Conservation (phyloP, 768 basidiomycete species). For the Suillus occidentalis region DNA sequence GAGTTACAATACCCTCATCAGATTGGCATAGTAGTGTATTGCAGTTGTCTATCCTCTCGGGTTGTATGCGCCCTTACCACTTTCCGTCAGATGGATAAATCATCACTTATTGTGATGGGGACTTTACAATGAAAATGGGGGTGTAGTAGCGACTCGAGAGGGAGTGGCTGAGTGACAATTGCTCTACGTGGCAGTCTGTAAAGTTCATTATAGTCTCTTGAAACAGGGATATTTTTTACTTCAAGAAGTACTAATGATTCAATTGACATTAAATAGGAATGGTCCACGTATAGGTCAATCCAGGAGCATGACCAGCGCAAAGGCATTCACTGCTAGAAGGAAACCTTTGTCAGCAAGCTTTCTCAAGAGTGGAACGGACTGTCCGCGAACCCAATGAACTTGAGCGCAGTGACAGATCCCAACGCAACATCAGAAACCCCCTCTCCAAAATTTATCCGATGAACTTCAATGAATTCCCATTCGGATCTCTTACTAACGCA, state of each 20-base stretch:
- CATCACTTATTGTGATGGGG: too few species aligned
- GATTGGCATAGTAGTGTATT: too few species aligned
- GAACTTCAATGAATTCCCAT: slow-evolving; percentile 76
- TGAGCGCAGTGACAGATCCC: slow-evolving; percentile 72
- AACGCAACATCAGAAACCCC: slow-evolving; percentile 38
- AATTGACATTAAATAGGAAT: slow-evolving; percentile 1
- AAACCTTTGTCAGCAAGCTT: slow-evolving; percentile 52
- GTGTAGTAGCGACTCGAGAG: too few species aligned
- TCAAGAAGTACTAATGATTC: not conserved
- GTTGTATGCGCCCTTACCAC: too few species aligned
- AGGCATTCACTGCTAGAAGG: slow-evolving; percentile 48
- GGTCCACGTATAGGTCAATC: slow-evolving; percentile 7
- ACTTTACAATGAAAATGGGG: too few species aligned
- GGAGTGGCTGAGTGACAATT: too few species aligned
- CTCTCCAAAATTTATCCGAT: slow-evolving; percentile 60
- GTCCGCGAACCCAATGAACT: slow-evolving; percentile 69
- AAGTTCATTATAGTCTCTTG: too few species aligned
- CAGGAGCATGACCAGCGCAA: slow-evolving; percentile 5
- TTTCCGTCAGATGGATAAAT: too few species aligned
- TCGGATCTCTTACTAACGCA: slow-evolving; percentile 56
- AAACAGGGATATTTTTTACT: not conserved
- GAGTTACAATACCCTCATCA: too few species aligned
- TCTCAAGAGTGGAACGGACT: slow-evolving; percentile 1
- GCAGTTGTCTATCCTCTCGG: too few species aligned
- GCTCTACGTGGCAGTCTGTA: too few species aligned